Evolutionary conservation across 2,329 filamentous ascomycete species (phyloP).

Genomic region (Furcasterigmium furcatum): DNA sequence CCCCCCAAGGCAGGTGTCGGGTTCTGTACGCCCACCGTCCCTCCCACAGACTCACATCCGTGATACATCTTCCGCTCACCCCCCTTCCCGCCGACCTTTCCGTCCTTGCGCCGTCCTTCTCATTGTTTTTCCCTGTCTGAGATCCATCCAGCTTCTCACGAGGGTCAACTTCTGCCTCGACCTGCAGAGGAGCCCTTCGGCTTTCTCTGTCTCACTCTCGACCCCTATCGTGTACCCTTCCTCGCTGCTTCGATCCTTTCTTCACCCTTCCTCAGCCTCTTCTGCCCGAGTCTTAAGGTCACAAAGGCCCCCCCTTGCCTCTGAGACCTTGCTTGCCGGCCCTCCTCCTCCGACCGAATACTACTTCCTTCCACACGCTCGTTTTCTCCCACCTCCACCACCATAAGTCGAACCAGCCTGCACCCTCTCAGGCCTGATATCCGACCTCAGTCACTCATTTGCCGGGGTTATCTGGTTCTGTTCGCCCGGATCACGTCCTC

Average conservation of each 20-base stretch:
- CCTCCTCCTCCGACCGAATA: neutral
- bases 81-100: neutral
- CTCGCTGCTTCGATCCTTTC: neutral
- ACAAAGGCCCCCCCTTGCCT: neutral
- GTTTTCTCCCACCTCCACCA: too few relatives aligned
- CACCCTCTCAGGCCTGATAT: neutral
- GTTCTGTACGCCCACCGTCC: conserved; percentile 12
- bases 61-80: conserved; percentile 4
- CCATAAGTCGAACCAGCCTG: too few relatives aligned
- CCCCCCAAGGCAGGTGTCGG: neutral
- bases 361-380: too few relatives aligned
- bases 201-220: conserved; percentile 4
- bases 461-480: neutral
- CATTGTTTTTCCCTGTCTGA: conserved; percentile 2
- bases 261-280: conserved; percentile 1
- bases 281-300: neutral
- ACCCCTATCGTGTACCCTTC: conserved; percentile 1
- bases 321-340: neutral
- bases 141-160: conserved; percentile 1
- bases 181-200: conserved; percentile 2
- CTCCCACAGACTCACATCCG: conserved; percentile 12
- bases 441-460: neutral
- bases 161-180: neutral
- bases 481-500: neutral
- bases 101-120: neutral